Percentiles rank a stretch among this genome's conserved stretches.
These are phyloP conservation scores for Cryptococcus sp. DNA, from an alignment of 1,284 basidiomycete genomes.

Conservation along the genomic window DNA sequence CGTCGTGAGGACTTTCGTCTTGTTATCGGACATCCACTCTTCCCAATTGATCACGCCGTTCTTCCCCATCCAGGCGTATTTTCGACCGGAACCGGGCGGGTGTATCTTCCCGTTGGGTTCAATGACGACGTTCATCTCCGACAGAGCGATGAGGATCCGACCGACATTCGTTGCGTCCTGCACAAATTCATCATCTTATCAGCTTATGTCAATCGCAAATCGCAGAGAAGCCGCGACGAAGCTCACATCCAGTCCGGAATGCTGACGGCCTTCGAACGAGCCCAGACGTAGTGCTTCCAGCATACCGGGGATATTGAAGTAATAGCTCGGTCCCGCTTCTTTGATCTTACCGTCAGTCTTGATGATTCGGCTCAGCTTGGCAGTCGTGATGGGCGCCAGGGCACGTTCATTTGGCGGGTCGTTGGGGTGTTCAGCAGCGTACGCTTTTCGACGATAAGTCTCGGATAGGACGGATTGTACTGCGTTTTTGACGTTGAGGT, in stretches of 20 bases:
- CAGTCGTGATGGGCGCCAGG: conserved; percentile 29
- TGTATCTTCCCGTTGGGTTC: conserved; percentile 72
- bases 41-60: conserved; percentile 49
- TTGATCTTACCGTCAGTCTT: conserved; percentile 18
- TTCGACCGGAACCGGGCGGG: conserved; percentile 53
- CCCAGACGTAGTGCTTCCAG: conserved; percentile 51
- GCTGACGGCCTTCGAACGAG: conserved; percentile 74
- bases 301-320: conserved; percentile 50
- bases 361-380: conserved; percentile 5
- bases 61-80: conserved; percentile 52
- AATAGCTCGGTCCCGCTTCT: conserved; percentile 25
- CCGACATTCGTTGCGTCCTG: conserved; percentile 85
- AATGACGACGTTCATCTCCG: conserved; percentile 65
- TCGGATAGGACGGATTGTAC: conserved; percentile 49
- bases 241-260: conserved; percentile 83
- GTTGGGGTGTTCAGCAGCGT: conserved; percentile 20
- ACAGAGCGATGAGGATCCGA: conserved; percentile 73
- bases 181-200: conserved; percentile 3
- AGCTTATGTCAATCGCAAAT: background rate
- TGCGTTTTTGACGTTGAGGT: conserved; percentile 51
- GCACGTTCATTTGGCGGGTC: conserved; percentile 20
- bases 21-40: conserved; percentile 31
- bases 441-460: conserved; percentile 64
- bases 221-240: background rate
- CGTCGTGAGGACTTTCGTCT: background rate